Evolutionary conservation across 306 rosid genomes (phyloP).

Genomic region (Psophocarpus tetragonolobus): DNA sequence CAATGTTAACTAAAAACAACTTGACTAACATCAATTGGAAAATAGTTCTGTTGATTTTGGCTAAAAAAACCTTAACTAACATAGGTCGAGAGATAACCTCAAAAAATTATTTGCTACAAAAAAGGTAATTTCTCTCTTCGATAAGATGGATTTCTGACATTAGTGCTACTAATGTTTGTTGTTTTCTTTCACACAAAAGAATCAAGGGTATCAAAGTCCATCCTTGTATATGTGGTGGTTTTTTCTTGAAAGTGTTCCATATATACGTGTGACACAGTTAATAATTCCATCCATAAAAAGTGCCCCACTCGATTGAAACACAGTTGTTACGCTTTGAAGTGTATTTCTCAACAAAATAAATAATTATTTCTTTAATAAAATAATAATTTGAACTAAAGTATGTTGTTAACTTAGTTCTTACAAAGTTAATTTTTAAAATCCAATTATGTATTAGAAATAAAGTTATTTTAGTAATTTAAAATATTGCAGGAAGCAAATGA

Average conservation of each 20-base stretch:
- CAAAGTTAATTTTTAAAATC: not conserved
- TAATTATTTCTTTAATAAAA: not conserved
- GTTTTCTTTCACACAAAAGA: not conserved
- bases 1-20: too few relatives aligned
- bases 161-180: not conserved
- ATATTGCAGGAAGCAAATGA: not conserved
- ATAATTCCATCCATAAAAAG: not conserved
- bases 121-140: not conserved
- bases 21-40: too few relatives aligned
- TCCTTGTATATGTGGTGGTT: not conserved
- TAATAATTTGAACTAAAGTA: not conserved
- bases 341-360: not conserved
- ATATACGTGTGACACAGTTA: not conserved
- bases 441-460: not conserved
- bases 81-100: too few relatives aligned
- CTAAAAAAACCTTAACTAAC: too few relatives aligned
- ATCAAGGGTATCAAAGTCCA: not conserved
- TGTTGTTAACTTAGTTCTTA: not conserved
- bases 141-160: not conserved
- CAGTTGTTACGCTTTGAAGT: not conserved
- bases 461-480: not conserved
- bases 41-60: too few relatives aligned
- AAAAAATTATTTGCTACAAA: not conserved
- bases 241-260: not conserved
- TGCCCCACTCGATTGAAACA: not conserved